These are phyloP conservation scores for Tetrapisispora fleetii DNA, from an alignment of 805 yeast genomes.

Conservation along the genomic window DNA sequence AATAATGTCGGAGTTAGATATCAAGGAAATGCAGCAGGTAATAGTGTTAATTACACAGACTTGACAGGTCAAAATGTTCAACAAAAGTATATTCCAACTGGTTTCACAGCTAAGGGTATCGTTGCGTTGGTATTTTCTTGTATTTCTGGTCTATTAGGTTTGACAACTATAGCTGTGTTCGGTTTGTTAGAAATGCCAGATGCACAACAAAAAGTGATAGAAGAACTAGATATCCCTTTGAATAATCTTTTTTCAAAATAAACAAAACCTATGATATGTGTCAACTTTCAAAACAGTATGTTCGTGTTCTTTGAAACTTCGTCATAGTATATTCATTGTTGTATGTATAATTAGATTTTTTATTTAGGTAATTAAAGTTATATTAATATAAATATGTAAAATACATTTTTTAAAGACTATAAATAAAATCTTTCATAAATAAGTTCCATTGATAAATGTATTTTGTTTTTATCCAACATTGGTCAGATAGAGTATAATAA, in stretches of 20 bases:
- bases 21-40: constrained; percentile 87
- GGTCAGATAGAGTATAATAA: too few species aligned
- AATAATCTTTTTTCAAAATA: background rate
- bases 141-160: constrained; percentile 76
- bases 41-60: constrained; percentile 51
- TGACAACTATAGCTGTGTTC: constrained; percentile 64
- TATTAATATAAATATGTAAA: too few species aligned
- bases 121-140: constrained; percentile 89
- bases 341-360: too few species aligned
- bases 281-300: too few species aligned
- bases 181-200: constrained; percentile 77
- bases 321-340: too few species aligned
- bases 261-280: background rate
- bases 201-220: constrained; percentile 50
- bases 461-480: too few species aligned
- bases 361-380: too few species aligned
- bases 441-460: too few species aligned
- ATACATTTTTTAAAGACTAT: too few species aligned
- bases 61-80: constrained; percentile 71
- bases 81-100: constrained; percentile 56
- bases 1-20: constrained; percentile 39
- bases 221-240: constrained; percentile 32
- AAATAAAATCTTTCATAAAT: too few species aligned
- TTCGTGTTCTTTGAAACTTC: too few species aligned
- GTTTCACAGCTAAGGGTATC: constrained; percentile 91